Evolutionary conservation across 768 basidiomycete genomes (phyloP), one percentile per base, ranked within the genome.

Genomic region (Amanita subjunquillea): DNA sequence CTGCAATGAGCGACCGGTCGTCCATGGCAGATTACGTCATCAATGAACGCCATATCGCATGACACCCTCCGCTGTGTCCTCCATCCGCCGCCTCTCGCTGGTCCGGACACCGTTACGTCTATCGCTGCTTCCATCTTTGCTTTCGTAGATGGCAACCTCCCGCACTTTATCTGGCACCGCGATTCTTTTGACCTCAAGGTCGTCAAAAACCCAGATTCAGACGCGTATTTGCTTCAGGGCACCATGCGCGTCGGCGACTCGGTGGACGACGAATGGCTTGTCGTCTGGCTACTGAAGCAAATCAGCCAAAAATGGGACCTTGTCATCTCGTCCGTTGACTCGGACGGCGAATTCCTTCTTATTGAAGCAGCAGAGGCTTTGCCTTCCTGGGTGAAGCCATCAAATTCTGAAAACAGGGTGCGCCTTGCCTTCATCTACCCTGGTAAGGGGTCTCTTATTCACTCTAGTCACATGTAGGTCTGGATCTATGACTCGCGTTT

Each of bases 211-310:
- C 64, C 72, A 20, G 71, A 81, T 57, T 60, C 65, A 12, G 62
- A 63, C 4, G 62, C 61, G n/a, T 83, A 77, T 69, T 69, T 82
- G 39, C 67, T 97, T 1, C 83, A 91, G 61, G 92, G 94, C 7
- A 71, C 74, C 42, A 89, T 94, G 84, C 74, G 93, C 42, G 88
- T 98, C 22, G 95, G 96, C 2, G 96, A 99, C 67, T 88, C 83
- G 49, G 78, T 98, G n/a, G 94, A 99, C 65, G 96, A 99, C 60
- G 96, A 99, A 67, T 99, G 96, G 96, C 85, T 84, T 63, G 76
- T 79, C 12, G 92, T 97, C 15, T 98, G 91, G 90, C 71, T 98
- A 44, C 69, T 98, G 54, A 77, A 74, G 59, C 78, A 90, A 66
- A 73, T 95, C 53, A 86, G 83, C 55, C 68, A 73, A 38, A 80